phyloP scores from a whole-genome alignment of 225 moss, liverwort and hornwort species.

The Pseudoscleropodium purum region DNA sequence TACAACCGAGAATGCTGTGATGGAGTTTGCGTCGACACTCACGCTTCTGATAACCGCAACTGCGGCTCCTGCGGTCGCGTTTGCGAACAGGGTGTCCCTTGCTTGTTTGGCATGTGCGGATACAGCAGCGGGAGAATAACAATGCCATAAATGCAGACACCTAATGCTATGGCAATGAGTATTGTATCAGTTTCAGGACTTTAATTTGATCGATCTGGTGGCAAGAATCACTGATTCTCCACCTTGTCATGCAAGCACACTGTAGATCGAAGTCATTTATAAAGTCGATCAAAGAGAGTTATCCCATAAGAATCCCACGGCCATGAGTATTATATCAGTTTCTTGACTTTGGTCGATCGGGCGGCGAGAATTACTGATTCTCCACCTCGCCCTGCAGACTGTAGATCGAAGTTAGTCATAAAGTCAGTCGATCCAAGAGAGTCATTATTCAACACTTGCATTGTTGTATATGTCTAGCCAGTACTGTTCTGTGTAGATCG shows the following conservation, averaged over 20 bases:
- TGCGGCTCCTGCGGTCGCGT: not conserved
- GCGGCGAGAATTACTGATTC: not conserved
- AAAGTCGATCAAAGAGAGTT: not conserved
- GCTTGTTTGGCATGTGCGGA: slow-evolving; percentile 24
- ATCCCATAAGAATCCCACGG: not conserved
- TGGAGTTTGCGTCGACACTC: not conserved
- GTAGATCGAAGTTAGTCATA: not conserved
- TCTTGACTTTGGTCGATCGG: not conserved
- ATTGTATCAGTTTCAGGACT: not conserved
- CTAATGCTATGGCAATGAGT: not conserved
- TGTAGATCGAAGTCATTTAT: not conserved
- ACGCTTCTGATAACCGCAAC: not conserved
- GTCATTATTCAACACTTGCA: not conserved
- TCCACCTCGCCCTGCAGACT: not conserved
- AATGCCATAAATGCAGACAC: not conserved
- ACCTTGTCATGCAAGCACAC: not conserved
- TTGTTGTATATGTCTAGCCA: not conserved
- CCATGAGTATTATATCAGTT: not conserved
- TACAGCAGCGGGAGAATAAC: not conserved
- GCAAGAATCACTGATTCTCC: not conserved
- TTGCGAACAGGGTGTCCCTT: not conserved
- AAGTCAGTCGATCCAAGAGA: not conserved
- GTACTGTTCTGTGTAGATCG: not conserved
- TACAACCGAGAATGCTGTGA: slow-evolving; percentile 5
- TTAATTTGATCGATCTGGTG: not conserved